These are phyloP conservation scores for Friedmanniomyces simplex DNA, from an alignment of 495 filamentous ascomycete species.

Conservation along the genomic window DNA sequence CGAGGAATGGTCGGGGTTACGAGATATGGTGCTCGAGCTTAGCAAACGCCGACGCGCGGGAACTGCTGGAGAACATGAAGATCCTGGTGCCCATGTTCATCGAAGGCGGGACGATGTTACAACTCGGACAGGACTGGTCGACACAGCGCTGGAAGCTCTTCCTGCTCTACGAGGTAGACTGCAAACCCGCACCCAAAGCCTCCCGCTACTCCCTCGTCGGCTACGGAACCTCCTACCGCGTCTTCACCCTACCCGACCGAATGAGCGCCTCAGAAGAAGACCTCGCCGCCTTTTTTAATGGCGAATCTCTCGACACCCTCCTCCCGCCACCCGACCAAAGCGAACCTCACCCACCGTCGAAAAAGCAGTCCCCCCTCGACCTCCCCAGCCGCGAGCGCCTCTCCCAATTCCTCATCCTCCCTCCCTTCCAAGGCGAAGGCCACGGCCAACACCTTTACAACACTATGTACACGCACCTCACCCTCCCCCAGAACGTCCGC, in stretches of 20 bases:
- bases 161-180: conserved; percentile 52
- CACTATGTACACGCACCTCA: conserved; percentile 57
- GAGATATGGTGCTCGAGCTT: conserved; percentile 54
- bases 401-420: conserved; percentile 89
- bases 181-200: conserved; percentile 35
- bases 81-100: conserved; percentile 81
- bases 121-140: conserved; percentile 60
- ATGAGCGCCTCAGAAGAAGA: not conserved
- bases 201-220: conserved; percentile 66
- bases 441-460: conserved; percentile 75
- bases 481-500: conserved; percentile 48
- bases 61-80: conserved; percentile 66
- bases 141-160: conserved; percentile 79
- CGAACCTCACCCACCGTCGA: conserved; percentile 17
- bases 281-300: conserved; percentile 17
- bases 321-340: conserved; percentile 36
- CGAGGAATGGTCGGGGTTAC: conserved; percentile 39
- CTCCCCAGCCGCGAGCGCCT: conserved; percentile 68
- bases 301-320: conserved; percentile 21
- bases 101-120: conserved; percentile 69
- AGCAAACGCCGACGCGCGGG: conserved; percentile 46
- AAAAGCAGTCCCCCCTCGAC: conserved; percentile 16
- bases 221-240: conserved; percentile 83
- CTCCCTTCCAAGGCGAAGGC: conserved; percentile 69
- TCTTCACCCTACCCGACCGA: conserved; percentile 46